A percentile compares a stretch with the other conserved stretches of the same genome.
Evolutionary conservation across 2,329 filamentous ascomycete genomes (phyloP).

Genomic region (Scopulariopsis brevicaulis): DNA sequence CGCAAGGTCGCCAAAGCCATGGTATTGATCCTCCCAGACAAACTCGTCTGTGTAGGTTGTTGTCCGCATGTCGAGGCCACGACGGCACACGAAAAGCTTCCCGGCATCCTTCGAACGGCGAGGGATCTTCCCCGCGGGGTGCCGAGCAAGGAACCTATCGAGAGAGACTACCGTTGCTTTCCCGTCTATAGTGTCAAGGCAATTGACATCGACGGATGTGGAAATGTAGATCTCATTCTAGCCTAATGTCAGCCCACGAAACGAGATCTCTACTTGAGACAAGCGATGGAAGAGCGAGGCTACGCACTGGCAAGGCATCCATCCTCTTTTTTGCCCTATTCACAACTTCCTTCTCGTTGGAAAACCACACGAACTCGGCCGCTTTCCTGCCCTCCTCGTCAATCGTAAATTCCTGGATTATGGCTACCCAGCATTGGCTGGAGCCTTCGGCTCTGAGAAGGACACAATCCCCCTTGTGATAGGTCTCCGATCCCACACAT

Average conservation of each 20-base stretch:
- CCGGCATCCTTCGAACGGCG: constrained; percentile 63
- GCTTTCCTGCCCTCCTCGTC: constrained; percentile 66
- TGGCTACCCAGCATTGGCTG: constrained; percentile 84
- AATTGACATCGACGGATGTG: constrained; percentile 75
- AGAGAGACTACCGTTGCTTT: constrained; percentile 72
- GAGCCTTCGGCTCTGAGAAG: constrained; percentile 78
- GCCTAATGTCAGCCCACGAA: background rate
- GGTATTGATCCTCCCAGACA: constrained; percentile 76
- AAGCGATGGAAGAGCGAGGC: background rate
- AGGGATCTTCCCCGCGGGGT: constrained; percentile 66
- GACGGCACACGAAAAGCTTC: constrained; percentile 80
- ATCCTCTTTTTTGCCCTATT: constrained; percentile 71
- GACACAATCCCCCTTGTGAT: constrained; percentile 70
- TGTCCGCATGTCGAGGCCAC: constrained; percentile 81
- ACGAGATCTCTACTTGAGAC: background rate
- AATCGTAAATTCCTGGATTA: constrained; percentile 74
- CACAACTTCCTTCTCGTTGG: constrained; percentile 77
- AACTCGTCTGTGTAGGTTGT: constrained; percentile 90
- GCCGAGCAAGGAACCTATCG: constrained; percentile 52
- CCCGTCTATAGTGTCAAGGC: constrained; percentile 80
- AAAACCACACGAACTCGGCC: constrained; percentile 93
- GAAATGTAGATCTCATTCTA: constrained; percentile 90
- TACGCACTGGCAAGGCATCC: constrained; percentile 59
- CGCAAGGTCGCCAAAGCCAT: constrained; percentile 51
- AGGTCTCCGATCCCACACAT: constrained; percentile 70